Evolutionary conservation across 2,329 filamentous ascomycete species (phyloP), one percentile per base, ranked within the genome.

Genomic region (Tricladium varicosporioides): DNA sequence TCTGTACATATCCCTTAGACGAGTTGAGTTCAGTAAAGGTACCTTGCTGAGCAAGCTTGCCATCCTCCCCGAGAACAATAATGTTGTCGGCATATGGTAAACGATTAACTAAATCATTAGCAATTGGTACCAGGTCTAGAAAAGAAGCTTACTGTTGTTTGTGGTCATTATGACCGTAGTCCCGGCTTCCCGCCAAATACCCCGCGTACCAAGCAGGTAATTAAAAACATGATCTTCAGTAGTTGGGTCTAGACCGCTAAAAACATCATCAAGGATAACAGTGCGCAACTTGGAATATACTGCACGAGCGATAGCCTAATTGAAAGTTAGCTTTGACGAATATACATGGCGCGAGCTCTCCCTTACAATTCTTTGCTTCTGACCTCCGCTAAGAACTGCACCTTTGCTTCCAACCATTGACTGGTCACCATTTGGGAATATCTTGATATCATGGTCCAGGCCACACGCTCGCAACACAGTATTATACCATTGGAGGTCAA

Each of bases 301-400:
- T 11, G 71, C 68, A 40, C 86, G 77, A n/a, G 85, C 86, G 61
- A 89, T 87, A 61, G 87, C 87, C 63, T 88, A 69, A 46, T 5
- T 2, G 2, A 32, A 50, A 18, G 40, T 44, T 18, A 53, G 22
- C 7, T 19, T 22, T 13, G 5, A 44, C 31, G 11, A 13, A 27
- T 8, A 16, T 2, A 7, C 19, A 18, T 47, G 13, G 62, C 11
- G 43, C 33, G 31, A 54, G 52, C 10, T n/a, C 10, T 18, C 3
- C 45, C 56, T 53, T 52, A 64, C 66, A 19, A 67, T 51, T 46
- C 65, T 54, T 45, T 65, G 64, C 18, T 62, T 62, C 50, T 67
- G 65, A 1, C 65, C 65, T 18, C 71, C 70, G 48, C 65, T 68
- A 3, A 73, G 50, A 14, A 64, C 61, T 31, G 70, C 64, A 1